Evolutionary conservation across 202 grass and related monocot species (phyloP).

Genomic region (Miscanthus sacchariflorus): DNA sequence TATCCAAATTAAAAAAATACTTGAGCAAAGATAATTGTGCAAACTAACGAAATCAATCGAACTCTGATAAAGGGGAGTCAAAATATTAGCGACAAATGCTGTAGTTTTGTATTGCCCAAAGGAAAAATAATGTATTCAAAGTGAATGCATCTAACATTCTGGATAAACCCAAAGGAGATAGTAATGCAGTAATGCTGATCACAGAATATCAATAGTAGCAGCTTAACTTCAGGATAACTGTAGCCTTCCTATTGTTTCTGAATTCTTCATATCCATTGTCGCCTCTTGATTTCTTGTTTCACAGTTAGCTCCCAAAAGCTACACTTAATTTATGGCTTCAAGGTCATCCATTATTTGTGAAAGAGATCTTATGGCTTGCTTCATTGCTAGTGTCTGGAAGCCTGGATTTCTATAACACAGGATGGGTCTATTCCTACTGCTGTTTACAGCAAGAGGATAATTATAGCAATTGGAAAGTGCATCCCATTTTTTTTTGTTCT

Average conservation of each 20-base stretch:
- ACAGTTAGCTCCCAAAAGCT: not conserved
- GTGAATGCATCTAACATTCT: not conserved
- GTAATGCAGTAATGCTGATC: not conserved
- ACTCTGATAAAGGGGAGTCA: not conserved
- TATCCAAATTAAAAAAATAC: not conserved
- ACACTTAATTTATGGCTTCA: not conserved
- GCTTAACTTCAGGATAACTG: not conserved
- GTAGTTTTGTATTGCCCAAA: not conserved
- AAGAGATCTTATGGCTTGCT: not conserved
- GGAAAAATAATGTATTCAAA: not conserved
- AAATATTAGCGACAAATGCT: not conserved
- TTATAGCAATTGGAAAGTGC: not conserved
- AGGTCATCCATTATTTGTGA: not conserved
- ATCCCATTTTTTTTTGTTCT: not conserved
- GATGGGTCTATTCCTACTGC: not conserved
- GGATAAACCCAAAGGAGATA: not conserved
- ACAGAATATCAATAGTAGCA: not conserved
- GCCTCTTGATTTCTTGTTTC: conserved; percentile 15
- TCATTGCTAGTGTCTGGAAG: not conserved
- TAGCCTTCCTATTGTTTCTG: not conserved
- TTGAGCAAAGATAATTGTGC: not conserved
- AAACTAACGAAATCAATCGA: not conserved
- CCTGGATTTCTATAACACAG: not conserved
- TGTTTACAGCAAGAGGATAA: not conserved
- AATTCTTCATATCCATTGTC: not conserved